Conservation (phyloP, 129 eudicot species). For the Artemisia tridentata region DNA sequence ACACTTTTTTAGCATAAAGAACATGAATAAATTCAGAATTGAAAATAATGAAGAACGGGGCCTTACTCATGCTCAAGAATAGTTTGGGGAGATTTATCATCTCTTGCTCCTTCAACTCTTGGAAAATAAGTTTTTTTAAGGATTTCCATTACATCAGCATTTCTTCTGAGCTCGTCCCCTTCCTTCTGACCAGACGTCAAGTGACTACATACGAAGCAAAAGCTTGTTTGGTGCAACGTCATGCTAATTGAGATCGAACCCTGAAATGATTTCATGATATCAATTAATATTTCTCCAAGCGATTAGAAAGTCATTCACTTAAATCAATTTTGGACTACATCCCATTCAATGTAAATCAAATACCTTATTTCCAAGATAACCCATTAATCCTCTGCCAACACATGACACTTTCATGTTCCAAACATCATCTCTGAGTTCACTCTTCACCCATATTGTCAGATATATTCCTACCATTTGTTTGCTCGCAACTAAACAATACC, state of each 20-base stretch:
- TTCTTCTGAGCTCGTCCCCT: slow-evolving; percentile 81
- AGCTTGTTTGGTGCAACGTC: slow-evolving; percentile 90
- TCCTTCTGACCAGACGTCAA: slow-evolving; percentile 89
- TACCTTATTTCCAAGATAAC: slow-evolving; percentile 99
- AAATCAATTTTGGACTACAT: neutral
- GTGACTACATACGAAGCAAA: slow-evolving; percentile 92
- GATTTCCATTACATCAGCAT: slow-evolving; percentile 82
- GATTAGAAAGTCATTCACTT: neutral
- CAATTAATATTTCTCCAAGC: slow-evolving; percentile 1
- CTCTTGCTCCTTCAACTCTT: slow-evolving; percentile 57
- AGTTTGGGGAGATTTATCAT: slow-evolving; percentile 68
- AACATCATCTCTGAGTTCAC: slow-evolving; percentile 68
- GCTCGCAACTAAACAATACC: slow-evolving; percentile 90
- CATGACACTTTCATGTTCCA: slow-evolving; percentile 83
- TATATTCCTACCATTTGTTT: slow-evolving; percentile 96
- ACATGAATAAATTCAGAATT: neutral
- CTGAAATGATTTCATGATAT: slow-evolving; percentile 35
- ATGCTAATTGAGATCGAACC: slow-evolving; percentile 87
- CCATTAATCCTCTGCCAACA: slow-evolving; percentile 98
- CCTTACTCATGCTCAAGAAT: slow-evolving; percentile 84
- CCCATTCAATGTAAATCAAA: too few species aligned
- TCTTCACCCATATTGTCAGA: slow-evolving; percentile 87
- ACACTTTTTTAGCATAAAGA: slow-evolving; percentile 11
- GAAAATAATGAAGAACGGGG: slow-evolving; percentile 2
- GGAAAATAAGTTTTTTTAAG: slow-evolving; percentile 84